Evolutionary conservation across 768 basidiomycete species (phyloP).

Genomic region (Auricularia auricula-judae): DNA sequence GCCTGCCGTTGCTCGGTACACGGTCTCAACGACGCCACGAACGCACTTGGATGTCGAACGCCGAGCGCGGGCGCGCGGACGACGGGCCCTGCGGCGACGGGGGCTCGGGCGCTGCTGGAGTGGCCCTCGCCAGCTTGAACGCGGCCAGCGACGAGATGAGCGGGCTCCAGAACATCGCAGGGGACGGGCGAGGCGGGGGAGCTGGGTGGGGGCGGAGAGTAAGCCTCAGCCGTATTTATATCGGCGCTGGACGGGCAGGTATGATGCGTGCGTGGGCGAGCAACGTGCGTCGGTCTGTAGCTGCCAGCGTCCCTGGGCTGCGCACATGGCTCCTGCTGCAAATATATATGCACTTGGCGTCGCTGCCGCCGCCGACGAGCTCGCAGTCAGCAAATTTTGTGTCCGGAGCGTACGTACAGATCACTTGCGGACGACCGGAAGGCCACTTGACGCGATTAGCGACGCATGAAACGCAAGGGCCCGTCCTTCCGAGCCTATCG

Average conservation of each 20-base stretch:
- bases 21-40: background rate
- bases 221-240: background rate
- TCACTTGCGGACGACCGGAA: background rate
- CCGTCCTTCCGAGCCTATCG: too few relatives aligned
- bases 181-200: background rate
- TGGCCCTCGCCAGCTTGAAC: background rate
- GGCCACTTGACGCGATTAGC: background rate
- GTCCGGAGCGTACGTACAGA: background rate
- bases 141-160: background rate
- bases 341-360: too few relatives aligned
- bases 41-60: slow-evolving; percentile 1
- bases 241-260: background rate
- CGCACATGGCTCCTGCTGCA: background rate
- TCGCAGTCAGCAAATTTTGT: background rate
- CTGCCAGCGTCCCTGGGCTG: background rate
- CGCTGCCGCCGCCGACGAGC: too few relatives aligned
- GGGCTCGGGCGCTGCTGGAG: background rate
- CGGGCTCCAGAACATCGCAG: background rate
- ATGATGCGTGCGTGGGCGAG: background rate
- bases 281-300: background rate
- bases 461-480: background rate
- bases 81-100: background rate
- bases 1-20: slow-evolving; percentile 28
- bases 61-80: background rate
- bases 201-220: too few relatives aligned